Evolutionary conservation across 805 yeast species (phyloP).

Genomic region (Ogataea siamensis): DNA sequence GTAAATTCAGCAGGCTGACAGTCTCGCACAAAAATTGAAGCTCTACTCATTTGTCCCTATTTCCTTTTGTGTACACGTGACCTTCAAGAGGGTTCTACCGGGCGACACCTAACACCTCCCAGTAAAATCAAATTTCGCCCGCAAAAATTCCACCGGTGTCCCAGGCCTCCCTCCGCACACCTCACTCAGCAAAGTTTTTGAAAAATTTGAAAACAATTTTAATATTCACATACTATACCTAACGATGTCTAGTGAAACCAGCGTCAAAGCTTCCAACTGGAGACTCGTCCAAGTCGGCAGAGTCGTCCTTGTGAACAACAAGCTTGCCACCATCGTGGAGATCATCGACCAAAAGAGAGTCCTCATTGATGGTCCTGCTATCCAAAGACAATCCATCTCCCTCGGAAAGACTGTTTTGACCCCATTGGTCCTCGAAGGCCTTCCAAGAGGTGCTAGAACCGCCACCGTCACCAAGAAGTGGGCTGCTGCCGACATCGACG

Average conservation of each 20-base stretch:
- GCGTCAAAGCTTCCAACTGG: constrained; percentile 96
- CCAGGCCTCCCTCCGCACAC: constrained; percentile 9
- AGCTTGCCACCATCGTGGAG: constrained; percentile 97
- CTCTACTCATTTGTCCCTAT: no score
- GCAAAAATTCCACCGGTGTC: not conserved
- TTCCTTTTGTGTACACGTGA: not conserved
- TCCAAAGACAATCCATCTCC: constrained; percentile 88
- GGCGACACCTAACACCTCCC: constrained; percentile 10
- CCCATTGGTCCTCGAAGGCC: constrained; percentile 76
- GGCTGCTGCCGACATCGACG: constrained; percentile 83
- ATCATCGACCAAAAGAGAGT: constrained; percentile 99
- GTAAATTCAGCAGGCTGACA: no score
- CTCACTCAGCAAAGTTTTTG: constrained; percentile 12
- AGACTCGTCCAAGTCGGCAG: constrained; percentile 99
- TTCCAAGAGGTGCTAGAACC: constrained; percentile 95
- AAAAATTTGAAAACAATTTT: constrained; percentile 17
- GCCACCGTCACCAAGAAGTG: constrained; percentile 86
- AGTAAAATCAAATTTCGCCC: not conserved
- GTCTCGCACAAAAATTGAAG: not conserved
- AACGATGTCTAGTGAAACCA: constrained; percentile 47
- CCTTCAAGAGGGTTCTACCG: not conserved
- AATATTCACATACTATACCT: constrained; percentile 9
- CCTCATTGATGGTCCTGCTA: constrained; percentile 95
- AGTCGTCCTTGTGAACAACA: constrained; percentile 89
- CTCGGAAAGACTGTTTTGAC: constrained; percentile 90